Percentiles rank a stretch among this genome's conserved stretches.
These are phyloP conservation scores for Excoecaria agallocha DNA, from an alignment of 345 rosid genomes.

Conservation along the genomic window DNA sequence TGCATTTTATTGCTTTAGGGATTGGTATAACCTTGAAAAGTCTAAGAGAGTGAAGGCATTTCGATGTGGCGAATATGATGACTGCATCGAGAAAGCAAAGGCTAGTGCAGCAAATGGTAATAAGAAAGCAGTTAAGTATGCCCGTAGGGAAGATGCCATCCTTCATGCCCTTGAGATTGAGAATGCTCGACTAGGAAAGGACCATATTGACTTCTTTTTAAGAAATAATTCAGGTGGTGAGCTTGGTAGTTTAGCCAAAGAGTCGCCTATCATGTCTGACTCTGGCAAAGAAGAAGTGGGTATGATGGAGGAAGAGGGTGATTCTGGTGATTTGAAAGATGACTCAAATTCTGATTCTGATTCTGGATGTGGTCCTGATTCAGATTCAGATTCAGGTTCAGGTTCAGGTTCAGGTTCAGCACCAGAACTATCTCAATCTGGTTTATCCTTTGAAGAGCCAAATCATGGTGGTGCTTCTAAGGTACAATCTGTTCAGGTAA, in stretches of 20 bases:
- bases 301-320: constrained; percentile 35
- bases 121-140: constrained; percentile 75
- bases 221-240: constrained; percentile 36
- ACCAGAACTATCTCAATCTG: constrained; percentile 64
- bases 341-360: constrained; percentile 3
- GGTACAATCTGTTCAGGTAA: constrained; percentile 47
- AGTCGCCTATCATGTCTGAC: constrained; percentile 47
- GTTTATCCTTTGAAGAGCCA: constrained; percentile 65
- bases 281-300: constrained; percentile 54
- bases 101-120: constrained; percentile 64
- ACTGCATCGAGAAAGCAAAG: constrained; percentile 81
- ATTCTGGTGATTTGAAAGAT: constrained; percentile 32
- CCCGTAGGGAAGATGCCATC: constrained; percentile 93
- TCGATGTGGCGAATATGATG: constrained; percentile 92
- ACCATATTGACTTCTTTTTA: constrained; percentile 38
- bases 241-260: constrained; percentile 41
- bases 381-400: constrained; percentile 24
- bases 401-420: constrained; percentile 39
- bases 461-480: constrained; percentile 42
- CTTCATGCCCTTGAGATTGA: constrained; percentile 90
- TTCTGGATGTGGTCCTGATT: constrained; percentile 33
- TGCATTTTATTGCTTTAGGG: constrained; percentile 48
- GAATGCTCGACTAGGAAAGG: constrained; percentile 60
- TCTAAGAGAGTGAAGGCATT: constrained; percentile 94
- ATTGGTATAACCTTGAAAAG: constrained; percentile 94